Base-by-base conservation (phyloP, 2,329 filamentous ascomycete genomes). In the Microdochium trichocladiopsis region DNA sequence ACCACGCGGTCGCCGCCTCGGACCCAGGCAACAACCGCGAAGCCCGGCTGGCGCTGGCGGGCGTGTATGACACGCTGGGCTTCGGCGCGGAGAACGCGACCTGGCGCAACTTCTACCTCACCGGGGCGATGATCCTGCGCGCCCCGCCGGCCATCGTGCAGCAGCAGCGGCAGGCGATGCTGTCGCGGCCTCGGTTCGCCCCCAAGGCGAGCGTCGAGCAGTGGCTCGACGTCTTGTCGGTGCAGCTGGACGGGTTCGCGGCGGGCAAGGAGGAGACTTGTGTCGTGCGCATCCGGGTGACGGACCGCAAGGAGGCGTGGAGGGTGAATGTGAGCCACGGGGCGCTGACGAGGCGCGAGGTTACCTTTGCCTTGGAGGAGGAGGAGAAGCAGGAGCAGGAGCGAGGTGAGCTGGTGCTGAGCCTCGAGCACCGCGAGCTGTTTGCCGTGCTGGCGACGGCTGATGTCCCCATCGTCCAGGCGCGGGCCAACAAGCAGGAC, bases 31-130 rank as follows among this genome's bases (percentile, higher is more conserved):
- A 61, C 47, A 21, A 37, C 21, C 21, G 33, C 25, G 25, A 53
- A 1, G 60, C 61, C 1, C 60, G 54, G 51, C 47, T 18, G 4
- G 49, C 60, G 4, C 61, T 73, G 3, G 66, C 64, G 1, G 52
- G 52, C 2, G 62, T 66, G 1, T 72, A 64, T 51, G 60, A 65
- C 47, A 53, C 58, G 21, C 63, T 74, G 9, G 71, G 67, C 0
- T 67, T 60, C 50, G 66, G 67, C 2, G 52, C 65, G 2, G 69
- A 72, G 56, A 74, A 72, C 56, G 69, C 60, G 3, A 66, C 65
- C 0, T 72, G 69, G 70, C 58, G 71, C 3, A 72, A 72, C 51
- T 69, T 71, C 49, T 72, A 66, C 49, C 57, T 72, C 3, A 63
- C 61, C 2, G 63, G 59, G 0, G 62, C 68, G 6, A 50, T 53